These are phyloP conservation scores for Drechmeria coniospora DNA, from an alignment of 2,329 filamentous ascomycete species.

Conservation along the genomic window DNA sequence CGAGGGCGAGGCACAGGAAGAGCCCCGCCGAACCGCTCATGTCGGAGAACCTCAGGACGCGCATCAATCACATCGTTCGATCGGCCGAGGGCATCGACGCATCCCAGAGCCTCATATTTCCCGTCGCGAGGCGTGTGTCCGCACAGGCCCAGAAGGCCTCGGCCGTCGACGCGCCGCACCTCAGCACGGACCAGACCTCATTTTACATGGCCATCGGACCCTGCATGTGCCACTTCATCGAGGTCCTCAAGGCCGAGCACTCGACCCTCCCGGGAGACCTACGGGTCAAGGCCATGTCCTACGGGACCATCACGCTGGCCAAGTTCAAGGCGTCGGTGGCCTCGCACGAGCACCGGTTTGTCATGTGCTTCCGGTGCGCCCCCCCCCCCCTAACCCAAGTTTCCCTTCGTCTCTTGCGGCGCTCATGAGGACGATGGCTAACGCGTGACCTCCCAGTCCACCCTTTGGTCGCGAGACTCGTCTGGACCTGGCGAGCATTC, in stretches of 20 bases:
- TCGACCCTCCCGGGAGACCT: slow-evolving; percentile 27
- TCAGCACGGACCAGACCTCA: slow-evolving; percentile 31
- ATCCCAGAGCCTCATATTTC: slow-evolving; percentile 28
- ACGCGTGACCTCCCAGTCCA: too few species aligned
- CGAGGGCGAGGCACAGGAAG: slow-evolving; percentile 21
- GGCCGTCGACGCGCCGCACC: slow-evolving; percentile 27
- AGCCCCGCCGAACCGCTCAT: slow-evolving; percentile 20
- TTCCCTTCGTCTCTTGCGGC: too few species aligned
- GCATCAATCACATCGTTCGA: slow-evolving; percentile 31
- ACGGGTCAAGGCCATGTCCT: slow-evolving; percentile 31
- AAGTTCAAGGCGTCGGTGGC: slow-evolving; percentile 34
- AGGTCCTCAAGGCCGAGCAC: slow-evolving; percentile 30
- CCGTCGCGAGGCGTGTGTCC: slow-evolving; percentile 32
- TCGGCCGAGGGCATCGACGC: slow-evolving; percentile 21
- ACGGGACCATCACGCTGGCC: slow-evolving; percentile 37
- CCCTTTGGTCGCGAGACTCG: slow-evolving; percentile 28
- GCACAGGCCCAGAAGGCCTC: slow-evolving; percentile 24
- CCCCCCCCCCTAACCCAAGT: too few species aligned
- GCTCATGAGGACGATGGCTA: too few species aligned
- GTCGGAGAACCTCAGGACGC: slow-evolving; percentile 29
- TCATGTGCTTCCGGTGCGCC: slow-evolving; percentile 36
- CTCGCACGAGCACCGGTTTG: slow-evolving; percentile 39
- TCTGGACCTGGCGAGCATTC: slow-evolving; percentile 36
- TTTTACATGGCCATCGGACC: slow-evolving; percentile 40
- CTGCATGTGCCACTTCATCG: slow-evolving; percentile 35